A percentile compares a stretch with the other conserved stretches of the same genome.
These are phyloP conservation scores for Reticulascus tulasneorum DNA, from an alignment of 2,329 filamentous ascomycete genomes.

Conservation along the genomic window DNA sequence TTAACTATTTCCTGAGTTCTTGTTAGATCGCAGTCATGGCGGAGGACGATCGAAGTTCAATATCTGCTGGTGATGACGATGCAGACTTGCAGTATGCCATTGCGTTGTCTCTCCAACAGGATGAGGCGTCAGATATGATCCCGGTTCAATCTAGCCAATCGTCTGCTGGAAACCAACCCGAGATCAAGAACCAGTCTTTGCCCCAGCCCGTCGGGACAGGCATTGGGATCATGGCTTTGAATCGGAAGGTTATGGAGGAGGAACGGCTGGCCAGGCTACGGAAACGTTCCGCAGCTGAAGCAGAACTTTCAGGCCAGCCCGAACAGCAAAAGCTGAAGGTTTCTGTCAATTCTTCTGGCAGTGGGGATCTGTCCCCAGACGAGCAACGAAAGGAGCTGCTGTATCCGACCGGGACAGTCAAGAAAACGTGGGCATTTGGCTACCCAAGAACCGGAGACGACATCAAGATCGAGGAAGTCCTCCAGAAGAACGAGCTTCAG, in stretches of 20 bases:
- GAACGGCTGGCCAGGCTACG: conserved; percentile 70
- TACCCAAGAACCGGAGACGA: conserved; percentile 61
- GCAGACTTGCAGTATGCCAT: conserved; percentile 59
- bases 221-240: conserved; percentile 49
- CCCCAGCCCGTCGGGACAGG: conserved; percentile 6
- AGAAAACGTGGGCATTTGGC: conserved; percentile 73
- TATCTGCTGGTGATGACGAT: conserved; percentile 53
- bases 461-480: conserved; percentile 82
- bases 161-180: no score
- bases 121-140: conserved; percentile 7
- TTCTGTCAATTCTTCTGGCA: background rate
- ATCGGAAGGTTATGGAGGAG: conserved; percentile 81
- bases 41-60: no score
- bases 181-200: no score
- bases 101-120: conserved; percentile 47
- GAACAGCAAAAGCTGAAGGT: conserved; percentile 16
- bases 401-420: conserved; percentile 62
- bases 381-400: background rate
- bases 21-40: no score
- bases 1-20: no score
- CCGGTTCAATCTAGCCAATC: no score
- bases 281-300: conserved; percentile 40
- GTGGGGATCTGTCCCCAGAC: background rate
- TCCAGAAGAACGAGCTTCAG: conserved; percentile 68
- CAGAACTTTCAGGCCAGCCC: conserved; percentile 9